Base-by-base conservation (phyloP, 2,329 filamentous ascomycete species). In the Aspergillus candidus region DNA sequence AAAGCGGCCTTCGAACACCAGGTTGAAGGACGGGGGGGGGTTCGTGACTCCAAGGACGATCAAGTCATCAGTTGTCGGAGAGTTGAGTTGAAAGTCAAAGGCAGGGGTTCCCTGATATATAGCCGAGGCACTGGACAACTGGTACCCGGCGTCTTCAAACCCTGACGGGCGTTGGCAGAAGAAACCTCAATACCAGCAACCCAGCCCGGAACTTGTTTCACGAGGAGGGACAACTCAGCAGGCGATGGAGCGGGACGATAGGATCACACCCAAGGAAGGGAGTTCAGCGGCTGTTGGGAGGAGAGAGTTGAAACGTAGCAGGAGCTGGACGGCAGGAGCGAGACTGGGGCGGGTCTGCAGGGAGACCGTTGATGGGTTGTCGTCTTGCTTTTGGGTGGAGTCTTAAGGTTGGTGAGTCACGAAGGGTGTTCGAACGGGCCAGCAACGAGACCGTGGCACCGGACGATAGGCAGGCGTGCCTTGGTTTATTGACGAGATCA, bases 1-100 rank as follows among this genome's bases (percentile, higher is more conserved):
- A 47, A 49, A 44, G 31, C 38, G 57, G 51, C 62, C 62, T 62
- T 55, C 60, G 56, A 65, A 64, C 62, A 62, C 61, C 61, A 53
- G 62, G 60, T 57, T 59, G 58, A 60, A 63, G 57, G 57, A 50
- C 39, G 22, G 45, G 47, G 41, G 44, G 44, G 32, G 51, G 45
- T 51, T 53, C 53, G 55, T 59, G 62, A 65, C 61, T 66, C 63
- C 59, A 47, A 41, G 43, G 39, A 38, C 48, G 51, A 60, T 44
- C 50, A 48, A 58, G 50, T 62, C 60, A 64, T 62, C 52, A 44
- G 49, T 44, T 45, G 51, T 44, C 47, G 37, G 42, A 40, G 15
- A 18, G 34, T 18, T 18, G 32, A 33, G 17, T 45, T 41, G 34
- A n/a, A 38, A 34, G 31, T 39, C 30, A 32, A 37, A 3, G 18